A percentile compares a stretch with the other conserved stretches of the same genome.
phyloP scores from a whole-genome alignment of 768 basidiomycete species.

The Macrolepiota albuminosa region DNA sequence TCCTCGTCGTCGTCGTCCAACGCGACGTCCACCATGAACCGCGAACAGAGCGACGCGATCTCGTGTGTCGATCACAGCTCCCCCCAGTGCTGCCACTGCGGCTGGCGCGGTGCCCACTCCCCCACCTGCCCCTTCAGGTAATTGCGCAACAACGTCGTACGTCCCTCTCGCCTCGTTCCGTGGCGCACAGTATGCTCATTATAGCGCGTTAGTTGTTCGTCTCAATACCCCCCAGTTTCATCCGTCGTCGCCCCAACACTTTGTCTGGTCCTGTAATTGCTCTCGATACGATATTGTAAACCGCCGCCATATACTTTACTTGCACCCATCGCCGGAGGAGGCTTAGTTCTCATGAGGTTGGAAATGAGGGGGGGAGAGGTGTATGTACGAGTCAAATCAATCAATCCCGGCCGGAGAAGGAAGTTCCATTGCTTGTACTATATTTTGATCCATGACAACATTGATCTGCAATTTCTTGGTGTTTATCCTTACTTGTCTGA shows the following conservation, averaged over 20 bases:
- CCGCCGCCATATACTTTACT: conserved; percentile 11
- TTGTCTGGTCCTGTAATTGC: conserved; percentile 13
- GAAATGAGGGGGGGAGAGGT: conserved; percentile 3
- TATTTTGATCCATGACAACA: conserved; percentile 21
- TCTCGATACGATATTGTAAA: conserved; percentile 16
- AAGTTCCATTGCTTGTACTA: conserved; percentile 28
- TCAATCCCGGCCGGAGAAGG: conserved; percentile 21
- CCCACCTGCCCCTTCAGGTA: conserved; percentile 65
- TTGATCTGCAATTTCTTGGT: conserved; percentile 19
- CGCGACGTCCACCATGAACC: conserved; percentile 8
- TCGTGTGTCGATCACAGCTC: conserved; percentile 45
- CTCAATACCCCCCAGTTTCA: conserved; percentile 12
- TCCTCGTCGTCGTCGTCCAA: conserved; percentile 20
- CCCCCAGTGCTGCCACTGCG: conserved; percentile 80
- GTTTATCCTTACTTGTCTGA: conserved; percentile 13
- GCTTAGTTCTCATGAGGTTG: conserved; percentile 16
- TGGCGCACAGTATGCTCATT: conserved; percentile 6
- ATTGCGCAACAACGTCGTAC: not conserved
- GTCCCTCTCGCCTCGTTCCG: conserved; percentile 3
- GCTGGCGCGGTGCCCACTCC: conserved; percentile 57
- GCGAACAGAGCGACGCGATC: conserved; percentile 17
- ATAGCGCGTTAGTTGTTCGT: not conserved
- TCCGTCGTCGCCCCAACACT: conserved; percentile 2
- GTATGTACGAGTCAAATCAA: conserved; percentile 22
- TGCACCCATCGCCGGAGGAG: conserved; percentile 10